Evolutionary conservation across 306 rosid species (phyloP), one percentile per base, ranked within the genome.

Genomic region (Glycine tomentella): DNA sequence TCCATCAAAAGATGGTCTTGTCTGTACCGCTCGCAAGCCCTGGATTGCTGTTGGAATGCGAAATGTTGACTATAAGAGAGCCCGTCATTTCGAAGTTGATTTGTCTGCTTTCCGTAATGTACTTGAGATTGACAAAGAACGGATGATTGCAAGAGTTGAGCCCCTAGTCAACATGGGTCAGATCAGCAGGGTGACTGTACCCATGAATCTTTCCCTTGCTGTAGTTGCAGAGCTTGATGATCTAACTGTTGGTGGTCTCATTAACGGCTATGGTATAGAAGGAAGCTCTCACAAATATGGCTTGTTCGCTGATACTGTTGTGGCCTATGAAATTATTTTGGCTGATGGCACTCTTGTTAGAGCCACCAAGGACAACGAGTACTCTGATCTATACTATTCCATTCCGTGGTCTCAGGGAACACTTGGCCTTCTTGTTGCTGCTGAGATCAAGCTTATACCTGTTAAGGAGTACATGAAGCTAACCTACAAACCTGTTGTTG

Each of bases 401-500:
- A 85, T 95, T 86, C 99, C 99, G 0, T 95, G 99, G 99, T 95
- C 99, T 66, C 99, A 95, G 82, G 99, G 99, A 74, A 95, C 99
- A 59, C 88, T 95, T 8, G 99, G 99, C 50, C 87, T 95, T 84
- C 98, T 95, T 61, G 98, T 93, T 58, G 87, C 99, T 83, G 99
- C 99, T 34, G 99, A 95, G 88, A 90, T 95, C 87, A 91, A 77
- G 87, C 97, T 95, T 71, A 95, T 95, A 46, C 90, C 84, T 3
- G 16, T 95, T 53, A 95, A 93, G 88, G 99, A 95, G 86, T 95
- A 91, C 89, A 95, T 95, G 99, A 93, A 63, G 88, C 33, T 95
- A 79, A 91, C 96, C 40, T 95, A 95, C 85, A 72, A 79, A 66
- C 98, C 99, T 17, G 97, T 90, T 20, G 77, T 83, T 52, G 99